These are phyloP conservation scores for Suillus clintonianus DNA, from an alignment of 768 basidiomycete genomes.

Conservation along the genomic window DNA sequence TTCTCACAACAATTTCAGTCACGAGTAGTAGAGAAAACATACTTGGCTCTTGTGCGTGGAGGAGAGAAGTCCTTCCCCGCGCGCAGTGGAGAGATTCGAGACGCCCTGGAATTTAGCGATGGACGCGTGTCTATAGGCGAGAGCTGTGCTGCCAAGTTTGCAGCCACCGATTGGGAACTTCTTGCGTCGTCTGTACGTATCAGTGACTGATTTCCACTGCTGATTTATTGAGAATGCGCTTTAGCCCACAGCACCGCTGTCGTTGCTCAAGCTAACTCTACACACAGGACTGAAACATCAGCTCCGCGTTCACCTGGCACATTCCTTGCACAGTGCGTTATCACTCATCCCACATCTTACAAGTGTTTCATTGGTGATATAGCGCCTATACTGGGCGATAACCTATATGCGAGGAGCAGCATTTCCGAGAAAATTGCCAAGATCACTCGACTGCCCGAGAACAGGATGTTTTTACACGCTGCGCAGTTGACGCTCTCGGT, in stretches of 20 bases:
- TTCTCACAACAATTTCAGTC: conserved; percentile 56
- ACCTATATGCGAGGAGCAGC: conserved; percentile 44
- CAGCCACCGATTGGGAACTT: conserved; percentile 54
- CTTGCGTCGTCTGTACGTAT: conserved; percentile 57
- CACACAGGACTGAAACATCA: conserved; percentile 72
- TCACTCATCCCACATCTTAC: conserved; percentile 1
- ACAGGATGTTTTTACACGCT: conserved; percentile 64
- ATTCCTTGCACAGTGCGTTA: conserved; percentile 46
- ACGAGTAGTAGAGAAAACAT: conserved; percentile 54
- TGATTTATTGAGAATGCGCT: conserved; percentile 26
- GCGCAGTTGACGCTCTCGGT: conserved; percentile 59
- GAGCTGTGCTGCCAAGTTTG: conserved; percentile 35
- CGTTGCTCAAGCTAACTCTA: conserved; percentile 56
- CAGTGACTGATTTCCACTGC: background rate
- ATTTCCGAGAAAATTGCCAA: conserved; percentile 32
- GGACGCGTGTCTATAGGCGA: conserved; percentile 45
- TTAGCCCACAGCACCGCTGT: conserved; percentile 47
- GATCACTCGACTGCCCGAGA: conserved; percentile 36
- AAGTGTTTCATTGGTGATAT: conserved; percentile 3
- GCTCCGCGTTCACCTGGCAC: conserved; percentile 64
- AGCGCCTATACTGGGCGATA: conserved; percentile 73
- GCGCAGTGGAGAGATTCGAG: conserved; percentile 44
- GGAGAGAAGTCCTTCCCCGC: conserved; percentile 46
- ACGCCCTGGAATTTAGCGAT: conserved; percentile 40
- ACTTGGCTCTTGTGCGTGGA: conserved; percentile 64